Percentiles rank a stretch among this genome's conserved stretches.
These are phyloP conservation scores for Psilocybe sp. DNA, from an alignment of 768 basidiomycete genomes.

Conservation along the genomic window DNA sequence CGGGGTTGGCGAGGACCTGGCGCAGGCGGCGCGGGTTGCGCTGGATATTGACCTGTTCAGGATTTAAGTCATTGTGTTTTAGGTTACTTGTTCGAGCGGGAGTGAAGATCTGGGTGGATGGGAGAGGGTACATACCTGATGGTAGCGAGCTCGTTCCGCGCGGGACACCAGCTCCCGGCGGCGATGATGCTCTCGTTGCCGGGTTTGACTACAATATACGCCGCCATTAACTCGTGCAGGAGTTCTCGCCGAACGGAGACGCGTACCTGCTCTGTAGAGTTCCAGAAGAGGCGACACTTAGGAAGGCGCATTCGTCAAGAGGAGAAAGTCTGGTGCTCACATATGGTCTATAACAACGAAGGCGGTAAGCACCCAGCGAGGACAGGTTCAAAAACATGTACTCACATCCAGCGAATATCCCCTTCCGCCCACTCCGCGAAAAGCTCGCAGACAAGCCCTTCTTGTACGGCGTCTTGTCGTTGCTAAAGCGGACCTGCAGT, in stretches of 20 bases:
- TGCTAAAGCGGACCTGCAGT: constrained; percentile 83
- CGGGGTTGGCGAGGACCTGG: constrained; percentile 58
- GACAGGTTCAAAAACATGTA: constrained; percentile 12
- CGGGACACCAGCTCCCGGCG: constrained; percentile 78
- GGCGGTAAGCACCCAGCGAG: not conserved
- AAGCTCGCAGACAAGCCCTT: constrained; percentile 76
- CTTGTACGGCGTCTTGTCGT: constrained; percentile 97
- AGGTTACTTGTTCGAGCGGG: not conserved
- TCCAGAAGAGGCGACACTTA: not conserved
- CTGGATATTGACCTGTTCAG: constrained; percentile 43
- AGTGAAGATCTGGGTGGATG: not conserved
- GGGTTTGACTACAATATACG: constrained; percentile 48
- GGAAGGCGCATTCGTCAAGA: not conserved
- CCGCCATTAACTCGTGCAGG: constrained; percentile 2
- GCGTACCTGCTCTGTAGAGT: constrained; percentile 25
- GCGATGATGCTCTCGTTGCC: constrained; percentile 72
- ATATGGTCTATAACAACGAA: constrained; percentile 59
- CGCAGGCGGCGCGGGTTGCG: constrained; percentile 63
- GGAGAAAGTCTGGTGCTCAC: constrained; percentile 31
- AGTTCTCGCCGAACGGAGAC: not conserved
- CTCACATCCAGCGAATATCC: constrained; percentile 85
- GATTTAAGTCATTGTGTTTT: constrained; percentile 30
- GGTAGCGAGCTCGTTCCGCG: constrained; percentile 72
- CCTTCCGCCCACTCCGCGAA: constrained; percentile 87
- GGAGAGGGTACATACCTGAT: constrained; percentile 49